Evolutionary conservation across 2,329 filamentous ascomycete genomes (phyloP), one percentile per base, ranked within the genome.

Genomic region (Trichoderma atroviride): DNA sequence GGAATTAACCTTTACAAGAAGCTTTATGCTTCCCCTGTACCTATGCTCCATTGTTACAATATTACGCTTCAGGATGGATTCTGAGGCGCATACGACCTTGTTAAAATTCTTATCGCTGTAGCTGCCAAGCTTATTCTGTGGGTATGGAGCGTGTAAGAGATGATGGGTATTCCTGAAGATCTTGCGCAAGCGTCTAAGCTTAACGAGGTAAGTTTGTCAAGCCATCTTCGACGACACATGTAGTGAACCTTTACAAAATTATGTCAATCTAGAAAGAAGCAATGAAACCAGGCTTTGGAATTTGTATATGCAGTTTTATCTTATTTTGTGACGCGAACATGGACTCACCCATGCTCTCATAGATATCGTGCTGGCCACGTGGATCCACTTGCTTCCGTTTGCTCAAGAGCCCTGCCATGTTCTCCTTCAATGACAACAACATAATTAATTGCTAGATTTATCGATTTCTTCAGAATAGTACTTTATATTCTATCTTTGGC

Each of bases 91-190:
- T 9, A 47, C 10, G n/a, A 22, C 50, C 29, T 40, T 47, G 33
- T 29, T 24, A 40, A 16, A 22, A 5, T 47, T 37, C 37, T 47
- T 16, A 33, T 57, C 47, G 33, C 31, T 47, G 31, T 29, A 65
- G 19, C n/a, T 65, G 52, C 35, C 62, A 65, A 47, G 35, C 43
- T 33, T 43, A 57, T 65, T 47, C 19, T 57, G 37, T 57, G 50
- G 61, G 24, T 43, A 55, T 29, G 24, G 19, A 27, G 53, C 5
- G 24, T 37, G 10, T 31, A 24, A 24, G n/a, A 11, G 19, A n/a
- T 35, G 2, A 35, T 35, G 33, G 40, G 19, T 43, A 19, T 3
- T 35, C 37, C 13, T 6, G 37, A 40, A 16, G 37, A 40, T 19
- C 14, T 40, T 14, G 37, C 14, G 14, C 16, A 19, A 40, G 37